Conservation (phyloP, 2,329 filamentous ascomycete genomes). For the Fusarium sp. region DNA sequence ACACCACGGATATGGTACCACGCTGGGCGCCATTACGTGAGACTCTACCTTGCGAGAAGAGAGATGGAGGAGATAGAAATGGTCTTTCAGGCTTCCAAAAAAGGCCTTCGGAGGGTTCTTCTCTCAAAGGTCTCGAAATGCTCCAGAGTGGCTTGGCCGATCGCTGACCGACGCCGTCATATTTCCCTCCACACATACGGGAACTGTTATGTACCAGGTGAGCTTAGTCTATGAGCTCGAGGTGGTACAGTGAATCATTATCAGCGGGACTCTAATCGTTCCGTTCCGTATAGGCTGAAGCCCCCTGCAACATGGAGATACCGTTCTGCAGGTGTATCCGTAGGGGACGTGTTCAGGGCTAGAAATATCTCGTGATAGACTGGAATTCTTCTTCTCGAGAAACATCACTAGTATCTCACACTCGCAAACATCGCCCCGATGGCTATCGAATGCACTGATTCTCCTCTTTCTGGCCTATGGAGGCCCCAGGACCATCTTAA, state of each 20-base stretch:
- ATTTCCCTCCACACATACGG: conserved; percentile 16
- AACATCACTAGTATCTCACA: not conserved
- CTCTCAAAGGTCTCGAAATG: not conserved
- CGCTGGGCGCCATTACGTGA: conserved; percentile 32
- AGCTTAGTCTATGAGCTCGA: conserved; percentile 20
- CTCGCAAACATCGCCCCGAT: conserved; percentile 4
- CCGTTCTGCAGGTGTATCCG: not conserved
- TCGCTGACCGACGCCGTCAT: conserved; percentile 28
- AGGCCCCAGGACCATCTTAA: conserved; percentile 33
- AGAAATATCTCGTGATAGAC: conserved; percentile 28
- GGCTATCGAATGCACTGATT: conserved; percentile 24
- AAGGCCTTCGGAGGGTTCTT: not conserved
- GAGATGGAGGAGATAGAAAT: not conserved
- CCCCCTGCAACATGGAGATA: conserved; percentile 2
- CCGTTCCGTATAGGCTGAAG: not conserved
- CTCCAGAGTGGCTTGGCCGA: conserved; percentile 34
- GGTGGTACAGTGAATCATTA: conserved; percentile 35
- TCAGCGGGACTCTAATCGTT: conserved; percentile 2
- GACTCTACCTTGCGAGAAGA: conserved; percentile 23
- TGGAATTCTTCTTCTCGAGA: not conserved
- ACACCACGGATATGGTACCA: conserved; percentile 24
- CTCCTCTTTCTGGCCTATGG: conserved; percentile 32
- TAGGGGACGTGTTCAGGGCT: not conserved
- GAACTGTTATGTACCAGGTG: conserved; percentile 21
- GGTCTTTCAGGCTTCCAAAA: not conserved